phyloP scores from a whole-genome alignment of 768 basidiomycete species.

The Gyrodon lividus region DNA sequence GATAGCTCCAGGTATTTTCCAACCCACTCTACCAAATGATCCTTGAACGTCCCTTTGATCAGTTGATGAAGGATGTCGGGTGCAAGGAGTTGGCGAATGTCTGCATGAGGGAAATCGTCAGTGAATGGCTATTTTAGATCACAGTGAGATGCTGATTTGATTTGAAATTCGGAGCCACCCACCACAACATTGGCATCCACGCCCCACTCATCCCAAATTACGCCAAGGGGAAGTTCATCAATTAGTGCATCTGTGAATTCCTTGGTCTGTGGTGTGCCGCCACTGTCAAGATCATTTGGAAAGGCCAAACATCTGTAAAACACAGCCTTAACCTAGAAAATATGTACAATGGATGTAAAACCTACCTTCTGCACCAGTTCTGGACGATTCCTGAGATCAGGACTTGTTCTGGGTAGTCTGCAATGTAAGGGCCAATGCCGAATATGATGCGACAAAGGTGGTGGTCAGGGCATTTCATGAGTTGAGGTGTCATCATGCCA shows the following conservation, averaged over 20 bases:
- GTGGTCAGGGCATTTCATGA: conserved; percentile 29
- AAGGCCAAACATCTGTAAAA: neutral
- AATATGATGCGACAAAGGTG: conserved; percentile 14
- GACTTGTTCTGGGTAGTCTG: conserved; percentile 41
- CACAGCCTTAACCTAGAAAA: neutral
- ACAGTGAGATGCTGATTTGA: neutral
- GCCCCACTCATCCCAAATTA: neutral
- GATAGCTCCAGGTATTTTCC: conserved; percentile 17
- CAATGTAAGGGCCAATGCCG: conserved; percentile 39
- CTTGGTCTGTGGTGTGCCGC: neutral
- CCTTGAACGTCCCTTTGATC: conserved; percentile 34
- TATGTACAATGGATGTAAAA: neutral
- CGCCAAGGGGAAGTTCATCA: neutral
- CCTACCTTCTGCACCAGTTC: conserved; percentile 31
- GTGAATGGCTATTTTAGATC: conserved; percentile 30
- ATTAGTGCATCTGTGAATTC: neutral
- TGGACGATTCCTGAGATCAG: conserved; percentile 33
- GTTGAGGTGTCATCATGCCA: conserved; percentile 25
- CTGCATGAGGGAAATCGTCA: conserved; percentile 25
- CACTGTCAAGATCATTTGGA: neutral
- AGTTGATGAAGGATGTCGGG: conserved; percentile 32
- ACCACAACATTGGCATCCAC: neutral
- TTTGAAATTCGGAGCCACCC: neutral
- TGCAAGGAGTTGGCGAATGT: conserved; percentile 31
- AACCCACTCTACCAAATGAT: conserved; percentile 35